Percentiles rank a stretch among this genome's conserved stretches.
Evolutionary conservation across 176 grass and related monocot species (phyloP).

Genomic region (Melocanna baccifera): DNA sequence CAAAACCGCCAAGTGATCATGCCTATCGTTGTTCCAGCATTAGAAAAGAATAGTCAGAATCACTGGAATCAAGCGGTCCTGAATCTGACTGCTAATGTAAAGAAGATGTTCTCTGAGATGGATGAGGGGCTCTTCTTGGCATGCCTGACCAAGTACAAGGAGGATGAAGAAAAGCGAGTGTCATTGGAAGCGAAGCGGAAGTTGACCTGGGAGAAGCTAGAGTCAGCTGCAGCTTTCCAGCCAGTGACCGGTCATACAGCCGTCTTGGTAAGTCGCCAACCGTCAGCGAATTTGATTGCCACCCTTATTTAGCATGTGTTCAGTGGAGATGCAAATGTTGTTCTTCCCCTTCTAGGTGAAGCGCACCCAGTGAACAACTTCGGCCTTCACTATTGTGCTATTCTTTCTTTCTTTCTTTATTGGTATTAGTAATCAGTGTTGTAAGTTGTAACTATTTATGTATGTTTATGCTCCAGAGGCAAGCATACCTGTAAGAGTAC

Average conservation of each 20-base stretch:
- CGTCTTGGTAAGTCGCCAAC: conserved; percentile 60
- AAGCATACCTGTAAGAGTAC: conserved; percentile 36
- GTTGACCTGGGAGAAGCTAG: conserved; percentile 67
- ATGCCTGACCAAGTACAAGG: conserved; percentile 65
- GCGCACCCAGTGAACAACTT: not conserved
- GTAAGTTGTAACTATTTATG: conserved; percentile 48
- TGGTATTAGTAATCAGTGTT: conserved; percentile 29
- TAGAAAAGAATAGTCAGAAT: conserved; percentile 64
- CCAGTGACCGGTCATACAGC: conserved; percentile 82
- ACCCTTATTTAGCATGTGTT: conserved; percentile 34
- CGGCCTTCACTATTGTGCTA: not conserved
- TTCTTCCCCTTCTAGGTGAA: conserved; percentile 34
- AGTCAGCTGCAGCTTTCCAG: conserved; percentile 68
- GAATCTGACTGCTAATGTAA: conserved; percentile 76
- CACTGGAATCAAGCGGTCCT: conserved; percentile 92
- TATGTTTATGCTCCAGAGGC: conserved; percentile 36
- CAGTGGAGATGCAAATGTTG: not conserved
- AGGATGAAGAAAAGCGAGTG: conserved; percentile 56
- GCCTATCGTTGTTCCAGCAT: conserved; percentile 66
- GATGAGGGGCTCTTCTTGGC: conserved; percentile 59
- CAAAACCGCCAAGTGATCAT: conserved; percentile 79
- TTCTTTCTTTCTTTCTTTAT: not conserved
- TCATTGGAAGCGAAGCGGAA: conserved; percentile 51
- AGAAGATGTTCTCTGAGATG: conserved; percentile 88
- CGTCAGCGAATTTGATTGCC: conserved; percentile 33